Base-by-base conservation (phyloP, 306 rosid genomes). In the Gillenia trifoliata region DNA sequence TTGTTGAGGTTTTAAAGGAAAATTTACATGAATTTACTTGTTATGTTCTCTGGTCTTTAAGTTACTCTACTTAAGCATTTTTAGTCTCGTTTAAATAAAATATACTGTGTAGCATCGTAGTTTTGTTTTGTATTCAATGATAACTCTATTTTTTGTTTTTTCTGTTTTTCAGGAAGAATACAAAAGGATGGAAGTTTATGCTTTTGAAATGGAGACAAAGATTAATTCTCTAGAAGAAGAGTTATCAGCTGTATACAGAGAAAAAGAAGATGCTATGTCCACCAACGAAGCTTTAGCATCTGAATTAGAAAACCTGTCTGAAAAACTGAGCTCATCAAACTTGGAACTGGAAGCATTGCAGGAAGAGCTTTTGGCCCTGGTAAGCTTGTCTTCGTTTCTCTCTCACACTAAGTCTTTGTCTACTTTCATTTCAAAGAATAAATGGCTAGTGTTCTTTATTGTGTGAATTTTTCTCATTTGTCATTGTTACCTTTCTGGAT, bases 181-280 rank as follows among this genome's bases (percentile, higher is more conserved):
- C 83, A 87, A 68, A 80, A 83, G 76, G 75, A 78, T 94, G 80
- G 98, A 91, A 78, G 88, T 86, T 65, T 75, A 80, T 61, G 84
- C 84, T 60, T 87, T 91, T 87, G 98, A 94, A 84, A 80, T 83
- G 57, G 97, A 88, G 81, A 65, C 97, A 54, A 84, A 75, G 72
- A 78, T 91, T 71, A 56, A 80, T 88, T 87, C 88, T 26, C 73
- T 90, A 75, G 91, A 89, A 84, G 90, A 88, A 73, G 85, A 87
- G 77, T 68, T 93, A 41, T 66, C 80, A 64, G 82, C 83, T 75
- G 76, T 64, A 16, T 68, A 61, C 76, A 73, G 68, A 47, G 96
- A 91, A 81, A 94, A 82, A 77, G 94, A 87, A 79, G 93, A 84
- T 75, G 60, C 74, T 70, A 49, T 87, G 54, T 86, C 85, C 69